These are phyloP conservation scores for Rosa persica DNA, from an alignment of 306 rosid species.

Conservation along the genomic window DNA sequence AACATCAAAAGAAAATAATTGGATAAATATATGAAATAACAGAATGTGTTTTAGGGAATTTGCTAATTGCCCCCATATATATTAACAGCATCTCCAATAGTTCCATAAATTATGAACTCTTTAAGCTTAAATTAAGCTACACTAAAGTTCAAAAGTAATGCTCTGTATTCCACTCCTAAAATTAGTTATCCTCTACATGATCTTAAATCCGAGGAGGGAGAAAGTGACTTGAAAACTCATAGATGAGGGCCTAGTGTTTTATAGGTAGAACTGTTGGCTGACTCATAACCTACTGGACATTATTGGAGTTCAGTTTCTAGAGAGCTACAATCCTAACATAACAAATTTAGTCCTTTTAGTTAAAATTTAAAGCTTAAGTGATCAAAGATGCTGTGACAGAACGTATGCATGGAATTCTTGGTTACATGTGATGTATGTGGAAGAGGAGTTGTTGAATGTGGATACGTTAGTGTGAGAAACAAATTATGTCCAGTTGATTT, in stretches of 20 bases:
- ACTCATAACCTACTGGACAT: neutral
- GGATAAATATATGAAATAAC: neutral
- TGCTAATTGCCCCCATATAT: neutral
- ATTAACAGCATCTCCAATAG: neutral
- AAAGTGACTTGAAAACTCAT: neutral
- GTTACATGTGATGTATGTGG: neutral
- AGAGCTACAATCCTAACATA: neutral
- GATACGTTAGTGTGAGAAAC: neutral
- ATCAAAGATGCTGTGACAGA: neutral
- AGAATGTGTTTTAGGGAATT: neutral
- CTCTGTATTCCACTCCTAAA: neutral
- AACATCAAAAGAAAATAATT: no score
- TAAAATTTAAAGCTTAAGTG: neutral
- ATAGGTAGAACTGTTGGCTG: neutral
- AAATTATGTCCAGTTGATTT: neutral
- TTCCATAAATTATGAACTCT: neutral
- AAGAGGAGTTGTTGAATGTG: neutral
- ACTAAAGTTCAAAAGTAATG: neutral
- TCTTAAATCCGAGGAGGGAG: neutral
- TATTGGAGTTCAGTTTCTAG: no score
- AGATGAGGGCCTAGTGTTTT: neutral
- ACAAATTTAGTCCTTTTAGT: neutral
- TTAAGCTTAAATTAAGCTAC: neutral
- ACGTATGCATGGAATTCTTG: neutral
- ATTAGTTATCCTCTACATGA: neutral